Evolutionary conservation across 2,329 filamentous ascomycete genomes (phyloP).

Genomic region (Berkeleyomyces basicola): DNA sequence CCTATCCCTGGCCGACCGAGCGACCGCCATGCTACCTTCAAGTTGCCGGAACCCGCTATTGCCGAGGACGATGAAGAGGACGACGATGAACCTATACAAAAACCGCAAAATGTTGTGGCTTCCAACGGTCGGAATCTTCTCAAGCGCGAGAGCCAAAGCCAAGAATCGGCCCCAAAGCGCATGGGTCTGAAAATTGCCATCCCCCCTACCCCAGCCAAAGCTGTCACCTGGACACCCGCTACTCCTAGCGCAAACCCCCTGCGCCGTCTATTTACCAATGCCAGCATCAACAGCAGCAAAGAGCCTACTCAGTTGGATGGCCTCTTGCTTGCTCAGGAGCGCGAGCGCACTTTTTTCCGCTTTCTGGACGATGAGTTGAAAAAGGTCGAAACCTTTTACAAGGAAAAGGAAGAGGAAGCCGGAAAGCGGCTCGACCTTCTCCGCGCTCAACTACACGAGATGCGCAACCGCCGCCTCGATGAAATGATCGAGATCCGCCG

Average conservation of each 20-base stretch:
- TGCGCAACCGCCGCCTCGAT: constrained; percentile 66
- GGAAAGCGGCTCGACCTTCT: constrained; percentile 53
- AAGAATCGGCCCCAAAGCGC: background rate
- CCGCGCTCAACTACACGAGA: constrained; percentile 76
- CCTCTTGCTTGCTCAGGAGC: constrained; percentile 48
- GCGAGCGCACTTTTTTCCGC: constrained; percentile 69
- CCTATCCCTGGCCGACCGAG: constrained; percentile 10
- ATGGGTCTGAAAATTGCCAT: background rate
- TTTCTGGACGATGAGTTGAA: constrained; percentile 72
- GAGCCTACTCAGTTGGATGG: constrained; percentile 24
- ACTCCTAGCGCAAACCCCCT: constrained; percentile 19
- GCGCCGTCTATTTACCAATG: constrained; percentile 23
- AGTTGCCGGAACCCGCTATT: constrained; percentile 38
- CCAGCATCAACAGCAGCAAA: constrained; percentile 11
- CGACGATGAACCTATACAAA: constrained; percentile 2
- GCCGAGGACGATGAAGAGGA: constrained; percentile 15
- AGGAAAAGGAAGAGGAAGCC: constrained; percentile 72
- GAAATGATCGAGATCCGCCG: constrained; percentile 40
- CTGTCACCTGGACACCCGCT: constrained; percentile 1
- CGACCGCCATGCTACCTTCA: constrained; percentile 23
- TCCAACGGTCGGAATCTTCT: constrained; percentile 3
- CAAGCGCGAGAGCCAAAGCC: background rate
- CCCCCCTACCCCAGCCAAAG: background rate
- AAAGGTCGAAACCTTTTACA: constrained; percentile 90
- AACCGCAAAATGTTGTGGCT: background rate